Evolutionary conservation across 2,329 filamentous ascomycete genomes (phyloP).

Genomic region (Thielaviopsis ethacetica): DNA sequence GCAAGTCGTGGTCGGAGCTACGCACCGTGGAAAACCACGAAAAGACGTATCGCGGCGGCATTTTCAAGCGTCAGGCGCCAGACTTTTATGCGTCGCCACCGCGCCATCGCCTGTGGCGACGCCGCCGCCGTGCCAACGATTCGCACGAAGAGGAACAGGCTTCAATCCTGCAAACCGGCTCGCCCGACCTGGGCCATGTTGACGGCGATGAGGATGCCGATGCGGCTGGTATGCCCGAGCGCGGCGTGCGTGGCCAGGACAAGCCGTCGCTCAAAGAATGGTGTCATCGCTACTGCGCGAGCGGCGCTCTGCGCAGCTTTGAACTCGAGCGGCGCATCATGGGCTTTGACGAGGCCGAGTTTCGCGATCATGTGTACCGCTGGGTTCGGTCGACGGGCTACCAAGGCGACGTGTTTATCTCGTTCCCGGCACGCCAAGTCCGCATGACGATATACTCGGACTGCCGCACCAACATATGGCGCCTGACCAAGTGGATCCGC

Average conservation of each 20-base stretch:
- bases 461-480: conserved; percentile 46
- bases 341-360: conserved; percentile 41
- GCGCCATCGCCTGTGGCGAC: conserved; percentile 14
- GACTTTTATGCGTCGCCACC: background rate
- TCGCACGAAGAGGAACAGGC: conserved; percentile 16
- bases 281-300: conserved; percentile 52
- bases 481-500: conserved; percentile 44
- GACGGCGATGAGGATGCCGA: background rate
- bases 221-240: conserved; percentile 22
- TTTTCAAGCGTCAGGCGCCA: conserved; percentile 23
- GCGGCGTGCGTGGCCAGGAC: conserved; percentile 17
- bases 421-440: conserved; percentile 40
- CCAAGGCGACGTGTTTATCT: conserved; percentile 40
- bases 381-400: conserved; percentile 51
- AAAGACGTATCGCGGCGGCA: conserved; percentile 47
- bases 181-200: background rate
- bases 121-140: conserved; percentile 15
- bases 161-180: background rate
- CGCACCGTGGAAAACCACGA: conserved; percentile 39
- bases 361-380: conserved; percentile 35
- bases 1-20: conserved; percentile 27
- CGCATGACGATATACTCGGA: conserved; percentile 48
- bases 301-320: conserved; percentile 41
- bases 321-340: conserved; percentile 33
- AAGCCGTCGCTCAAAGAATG: conserved; percentile 29